Evolutionary conservation across 2,329 filamentous ascomycete species (phyloP).

Genomic region (Stagonosporopsis rhizophila): DNA sequence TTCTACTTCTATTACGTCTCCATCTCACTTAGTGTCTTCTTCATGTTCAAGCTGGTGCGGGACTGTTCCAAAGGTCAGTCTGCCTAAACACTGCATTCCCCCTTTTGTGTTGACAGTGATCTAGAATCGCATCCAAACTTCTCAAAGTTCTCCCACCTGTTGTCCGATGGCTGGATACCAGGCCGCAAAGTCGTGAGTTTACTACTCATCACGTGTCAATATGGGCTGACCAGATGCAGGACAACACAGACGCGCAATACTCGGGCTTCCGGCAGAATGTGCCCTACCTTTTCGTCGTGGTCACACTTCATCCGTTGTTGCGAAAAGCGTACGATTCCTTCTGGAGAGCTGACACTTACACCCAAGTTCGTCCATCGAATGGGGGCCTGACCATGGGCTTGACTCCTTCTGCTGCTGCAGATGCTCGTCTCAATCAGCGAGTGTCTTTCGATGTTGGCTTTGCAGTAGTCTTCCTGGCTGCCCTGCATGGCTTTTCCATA

Average conservation of each 20-base stretch:
- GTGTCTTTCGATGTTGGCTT: slow-evolving; percentile 84
- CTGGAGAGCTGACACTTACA: slow-evolving; percentile 55
- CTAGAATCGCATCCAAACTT: slow-evolving; percentile 84
- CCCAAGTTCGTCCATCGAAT: slow-evolving; percentile 48
- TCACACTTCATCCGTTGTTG: slow-evolving; percentile 80
- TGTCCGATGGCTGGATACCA: slow-evolving; percentile 88
- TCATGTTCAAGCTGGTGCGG: slow-evolving; percentile 91
- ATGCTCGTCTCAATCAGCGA: slow-evolving; percentile 67
- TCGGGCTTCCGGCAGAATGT: slow-evolving; percentile 83
- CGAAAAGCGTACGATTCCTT: slow-evolving; percentile 73
- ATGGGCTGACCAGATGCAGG: slow-evolving; percentile 57
- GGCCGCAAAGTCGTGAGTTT: slow-evolving; percentile 80
- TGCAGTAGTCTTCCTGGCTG: slow-evolving; percentile 77
- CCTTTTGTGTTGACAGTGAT: slow-evolving; percentile 10
- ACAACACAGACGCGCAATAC: slow-evolving; percentile 91
- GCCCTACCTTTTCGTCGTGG: slow-evolving; percentile 76
- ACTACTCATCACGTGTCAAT: neutral
- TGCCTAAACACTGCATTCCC: neutral
- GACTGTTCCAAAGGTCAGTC: slow-evolving; percentile 79
- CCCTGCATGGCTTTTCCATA: slow-evolving; percentile 83
- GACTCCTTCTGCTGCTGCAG: slow-evolving; percentile 58
- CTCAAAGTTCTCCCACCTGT: slow-evolving; percentile 70
- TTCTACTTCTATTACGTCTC: slow-evolving; percentile 82
- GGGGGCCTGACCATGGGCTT: slow-evolving; percentile 51
- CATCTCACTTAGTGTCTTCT: slow-evolving; percentile 71